phyloP scores from a whole-genome alignment of 2,329 filamentous ascomycete species.

The Xylariales sp. region DNA sequence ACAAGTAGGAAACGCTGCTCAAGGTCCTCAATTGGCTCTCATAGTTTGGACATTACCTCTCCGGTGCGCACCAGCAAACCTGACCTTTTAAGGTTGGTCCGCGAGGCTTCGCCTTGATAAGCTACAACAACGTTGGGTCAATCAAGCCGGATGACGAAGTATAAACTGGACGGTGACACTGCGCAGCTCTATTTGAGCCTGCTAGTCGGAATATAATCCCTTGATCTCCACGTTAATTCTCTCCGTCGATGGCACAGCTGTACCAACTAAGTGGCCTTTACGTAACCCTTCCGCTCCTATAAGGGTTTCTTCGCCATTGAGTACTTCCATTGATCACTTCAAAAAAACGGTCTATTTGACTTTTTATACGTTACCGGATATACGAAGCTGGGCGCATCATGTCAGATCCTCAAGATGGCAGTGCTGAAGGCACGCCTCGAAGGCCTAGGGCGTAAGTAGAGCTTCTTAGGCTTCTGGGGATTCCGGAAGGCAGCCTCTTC shows the following conservation, averaged over 20 bases:
- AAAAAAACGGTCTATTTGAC: slow-evolving; percentile 4
- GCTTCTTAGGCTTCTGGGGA: not conserved
- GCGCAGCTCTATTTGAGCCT: not conserved
- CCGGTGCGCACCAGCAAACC: not conserved
- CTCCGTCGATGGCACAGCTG: slow-evolving; percentile 20
- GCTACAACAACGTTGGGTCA: not conserved
- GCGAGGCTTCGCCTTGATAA: slow-evolving; percentile 2
- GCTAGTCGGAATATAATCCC: not conserved
- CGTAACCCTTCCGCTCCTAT: slow-evolving; percentile 8
- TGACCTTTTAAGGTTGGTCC: slow-evolving; percentile 1
- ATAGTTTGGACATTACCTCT: slow-evolving; percentile 1
- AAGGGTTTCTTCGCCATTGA: slow-evolving; percentile 11
- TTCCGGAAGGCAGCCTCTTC: not conserved
- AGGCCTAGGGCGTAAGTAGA: slow-evolving; percentile 47
- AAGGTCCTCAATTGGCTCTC: slow-evolving; percentile 14
- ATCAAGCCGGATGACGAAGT: slow-evolving; percentile 7
- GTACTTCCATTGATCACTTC: slow-evolving; percentile 13
- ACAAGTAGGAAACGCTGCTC: slow-evolving; percentile 7
- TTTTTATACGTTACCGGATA: slow-evolving; percentile 21
- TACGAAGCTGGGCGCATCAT: slow-evolving; percentile 33
- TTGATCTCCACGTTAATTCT: not conserved
- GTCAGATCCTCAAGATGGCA: slow-evolving; percentile 41
- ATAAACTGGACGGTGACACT: slow-evolving; percentile 12
- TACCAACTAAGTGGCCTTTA: not conserved
- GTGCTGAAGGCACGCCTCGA: slow-evolving; percentile 43